Evolutionary conservation across 345 rosid species (phyloP), one percentile per base, ranked within the genome.

Genomic region (Sonneratia alba): DNA sequence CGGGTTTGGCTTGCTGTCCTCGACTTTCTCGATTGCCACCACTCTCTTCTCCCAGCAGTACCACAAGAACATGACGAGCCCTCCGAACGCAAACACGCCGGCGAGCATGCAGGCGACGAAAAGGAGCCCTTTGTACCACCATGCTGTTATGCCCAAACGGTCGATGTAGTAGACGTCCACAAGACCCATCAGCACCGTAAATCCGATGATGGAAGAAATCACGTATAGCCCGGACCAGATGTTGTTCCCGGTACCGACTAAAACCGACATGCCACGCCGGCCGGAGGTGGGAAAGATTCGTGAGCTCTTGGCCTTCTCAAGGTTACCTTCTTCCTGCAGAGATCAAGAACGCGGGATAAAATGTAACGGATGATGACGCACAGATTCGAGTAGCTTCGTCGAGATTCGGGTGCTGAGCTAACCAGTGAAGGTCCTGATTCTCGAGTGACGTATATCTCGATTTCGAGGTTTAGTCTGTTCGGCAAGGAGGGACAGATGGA

Each of bases 51-150:
- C 91, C 94, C 94, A 87, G 14, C 79, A 77, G 74, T 85, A 85
- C 98, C 98, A 94, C 34, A 87, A 84, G 27, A 72, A 86, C 73
- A 91, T 59, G 70, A 88, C 92, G 14, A 77, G 59, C 51, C 97
- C 96, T 61, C 98, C 96, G 68, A 91, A 91, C 24, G 81, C 67
- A 27, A 87, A 21, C 71, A 85, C 84, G 71, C 97, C 79, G 38
- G 78, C 86, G 42, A 82, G 84, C 97, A 90, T 90, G 82, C 93
- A 87, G 11, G 70, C 81, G 24, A 87, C 7, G 63, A 88, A 85
- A 38, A 91, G 82, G 70, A 94, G 83, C 70, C 96, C 97, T 64
- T 82, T 87, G 84, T 87, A 89, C 98, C 97, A 94, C 97, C 97
- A 94, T 2, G 84, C 19, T 24, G 75, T 42, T 74, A 91, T 70